A percentile compares a stretch with the other conserved stretches of the same genome.
phyloP scores from a whole-genome alignment of 768 basidiomycete species.

The Guyanaporus albipodus region DNA sequence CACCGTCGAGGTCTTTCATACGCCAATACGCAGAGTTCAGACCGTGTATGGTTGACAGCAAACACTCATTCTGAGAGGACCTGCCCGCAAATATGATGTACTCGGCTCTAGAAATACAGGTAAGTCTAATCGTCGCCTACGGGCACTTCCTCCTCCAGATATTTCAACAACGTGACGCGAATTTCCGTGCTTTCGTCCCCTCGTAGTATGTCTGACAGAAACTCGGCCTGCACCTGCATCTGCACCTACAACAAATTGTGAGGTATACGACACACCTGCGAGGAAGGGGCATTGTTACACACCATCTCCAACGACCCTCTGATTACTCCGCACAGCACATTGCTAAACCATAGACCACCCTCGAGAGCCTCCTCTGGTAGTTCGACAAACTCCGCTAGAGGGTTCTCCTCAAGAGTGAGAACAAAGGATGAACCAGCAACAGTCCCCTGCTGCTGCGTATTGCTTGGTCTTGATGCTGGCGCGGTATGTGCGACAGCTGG shows the following conservation, averaged over 20 bases:
- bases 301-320: conserved; percentile 97
- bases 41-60: too few relatives aligned
- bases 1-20: neutral
- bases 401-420: conserved; percentile 92
- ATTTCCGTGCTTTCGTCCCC: conserved; percentile 96
- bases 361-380: conserved; percentile 90
- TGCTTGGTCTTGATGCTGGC: conserved; percentile 47
- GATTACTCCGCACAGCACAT: conserved; percentile 91
- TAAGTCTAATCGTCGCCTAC: conserved; percentile 77
- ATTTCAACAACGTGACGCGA: conserved; percentile 82
- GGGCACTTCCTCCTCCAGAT: conserved; percentile 95
- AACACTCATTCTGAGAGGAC: too few relatives aligned
- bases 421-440: conserved; percentile 63
- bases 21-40: neutral
- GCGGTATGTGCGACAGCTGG: conserved; percentile 73
- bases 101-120: conserved; percentile 15
- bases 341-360: conserved; percentile 95
- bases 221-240: conserved; percentile 88
- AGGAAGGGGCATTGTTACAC: conserved; percentile 19
- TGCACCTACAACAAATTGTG: conserved; percentile 66
- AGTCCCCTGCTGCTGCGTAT: conserved; percentile 38
- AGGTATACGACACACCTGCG: conserved; percentile 10
- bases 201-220: conserved; percentile 84
- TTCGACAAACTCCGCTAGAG: conserved; percentile 94
- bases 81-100: neutral